phyloP scores from a whole-genome alignment of 1,284 basidiomycete species.

The Meira nashicola region DNA sequence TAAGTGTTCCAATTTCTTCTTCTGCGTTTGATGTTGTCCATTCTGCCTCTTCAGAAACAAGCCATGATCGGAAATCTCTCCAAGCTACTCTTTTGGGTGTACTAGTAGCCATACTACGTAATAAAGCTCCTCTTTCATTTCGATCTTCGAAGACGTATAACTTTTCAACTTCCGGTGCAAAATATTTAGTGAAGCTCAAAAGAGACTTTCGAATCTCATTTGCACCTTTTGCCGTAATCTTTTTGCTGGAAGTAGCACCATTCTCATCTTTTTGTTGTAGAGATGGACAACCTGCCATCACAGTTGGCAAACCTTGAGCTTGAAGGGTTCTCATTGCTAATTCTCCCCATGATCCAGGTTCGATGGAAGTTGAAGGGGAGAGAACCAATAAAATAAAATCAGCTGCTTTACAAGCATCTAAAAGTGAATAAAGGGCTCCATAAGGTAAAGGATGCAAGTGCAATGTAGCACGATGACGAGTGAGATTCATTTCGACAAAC shows the following conservation, averaged over 20 bases:
- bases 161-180: constrained; percentile 74
- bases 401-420: constrained; percentile 81
- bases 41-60: constrained; percentile 65
- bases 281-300: constrained; percentile 60
- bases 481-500: constrained; percentile 36
- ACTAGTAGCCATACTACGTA: constrained; percentile 55
- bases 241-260: constrained; percentile 27
- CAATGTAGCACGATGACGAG: constrained; percentile 77
- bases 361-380: constrained; percentile 75
- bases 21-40: constrained; percentile 52
- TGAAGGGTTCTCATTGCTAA: constrained; percentile 75
- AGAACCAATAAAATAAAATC: constrained; percentile 86
- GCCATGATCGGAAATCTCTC: constrained; percentile 73
- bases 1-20: constrained; percentile 58
- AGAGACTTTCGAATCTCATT: constrained; percentile 48
- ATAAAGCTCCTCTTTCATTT: constrained; percentile 62
- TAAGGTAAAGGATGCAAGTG: constrained; percentile 68
- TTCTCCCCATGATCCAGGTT: constrained; percentile 70
- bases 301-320: constrained; percentile 66
- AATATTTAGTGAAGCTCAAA: constrained; percentile 72
- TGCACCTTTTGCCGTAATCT: constrained; percentile 31
- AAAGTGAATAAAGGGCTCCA: constrained; percentile 64
- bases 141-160: constrained; percentile 62
- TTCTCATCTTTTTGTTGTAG: constrained; percentile 25
- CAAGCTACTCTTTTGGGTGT: constrained; percentile 64